Percentiles rank a stretch among this genome's conserved stretches.
These are phyloP conservation scores for Pythium insidiosum DNA, from an alignment of 352 stramenopile genomes.

Conservation along the genomic window DNA sequence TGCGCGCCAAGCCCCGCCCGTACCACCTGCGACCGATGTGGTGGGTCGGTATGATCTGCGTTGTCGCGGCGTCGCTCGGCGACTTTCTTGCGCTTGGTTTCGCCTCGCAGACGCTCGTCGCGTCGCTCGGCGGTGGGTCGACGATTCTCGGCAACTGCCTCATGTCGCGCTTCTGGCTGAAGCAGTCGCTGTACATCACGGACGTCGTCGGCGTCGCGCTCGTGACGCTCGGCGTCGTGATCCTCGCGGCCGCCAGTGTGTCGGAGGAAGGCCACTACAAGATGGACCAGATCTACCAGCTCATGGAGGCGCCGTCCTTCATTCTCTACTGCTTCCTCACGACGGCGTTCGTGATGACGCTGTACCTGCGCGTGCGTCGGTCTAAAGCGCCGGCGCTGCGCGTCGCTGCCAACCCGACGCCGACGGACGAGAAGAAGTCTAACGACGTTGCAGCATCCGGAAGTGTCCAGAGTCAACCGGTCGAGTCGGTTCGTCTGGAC, in stretches of 20 bases:
- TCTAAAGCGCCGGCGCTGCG: slow-evolving; percentile 74
- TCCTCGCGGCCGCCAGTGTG: slow-evolving; percentile 63
- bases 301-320: slow-evolving; percentile 76
- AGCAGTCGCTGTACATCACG: slow-evolving; percentile 80
- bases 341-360: slow-evolving; percentile 74
- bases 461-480: background rate
- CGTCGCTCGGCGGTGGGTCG: slow-evolving; percentile 69
- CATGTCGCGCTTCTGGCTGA: slow-evolving; percentile 83
- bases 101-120: slow-evolving; percentile 79
- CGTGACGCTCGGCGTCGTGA: slow-evolving; percentile 72
- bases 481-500: slow-evolving; percentile 10
- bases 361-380: slow-evolving; percentile 73
- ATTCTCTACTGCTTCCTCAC: slow-evolving; percentile 79
- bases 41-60: slow-evolving; percentile 84
- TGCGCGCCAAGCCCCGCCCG: slow-evolving; percentile 49
- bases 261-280: slow-evolving; percentile 72
- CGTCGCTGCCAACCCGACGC: slow-evolving; percentile 23
- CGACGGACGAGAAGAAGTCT: slow-evolving; percentile 30
- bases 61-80: slow-evolving; percentile 71
- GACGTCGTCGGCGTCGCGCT: slow-evolving; percentile 69
- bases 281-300: slow-evolving; percentile 80
- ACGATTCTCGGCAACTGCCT: slow-evolving; percentile 82
- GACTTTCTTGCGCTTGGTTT: slow-evolving; percentile 86
- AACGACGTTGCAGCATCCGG: background rate
- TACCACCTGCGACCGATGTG: slow-evolving; percentile 82